Base-by-base conservation (phyloP, 768 basidiomycete species). In the Calocybe gangraenosa region DNA sequence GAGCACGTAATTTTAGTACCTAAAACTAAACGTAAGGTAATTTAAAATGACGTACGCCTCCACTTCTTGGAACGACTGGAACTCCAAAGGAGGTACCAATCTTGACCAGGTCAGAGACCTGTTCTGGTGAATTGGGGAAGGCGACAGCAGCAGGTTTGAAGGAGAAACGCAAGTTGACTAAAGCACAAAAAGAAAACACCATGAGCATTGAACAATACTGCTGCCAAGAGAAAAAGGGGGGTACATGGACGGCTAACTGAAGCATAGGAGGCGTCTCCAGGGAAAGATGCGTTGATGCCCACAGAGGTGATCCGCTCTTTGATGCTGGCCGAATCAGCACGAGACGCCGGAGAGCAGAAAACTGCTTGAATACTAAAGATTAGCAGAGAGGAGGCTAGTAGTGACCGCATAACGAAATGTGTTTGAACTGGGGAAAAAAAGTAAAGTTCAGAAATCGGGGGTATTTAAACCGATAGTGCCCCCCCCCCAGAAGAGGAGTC, bases 1-100 rank as follows among this genome's bases (percentile, higher is more conserved):
- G n/a, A n/a, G 11, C 25, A 5, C 5, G 25, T 5, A 28, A 28
- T 11, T 5, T 28, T 28, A 28, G 25, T 11, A 28, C 6, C 25
- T 28, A 28, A 5, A 28, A 28, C 6, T 11, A 5, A 28, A 28
- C 6, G 25, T 28, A 28, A 11, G 25, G 11, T n/a, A 28, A 11
- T 6, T 28, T 11, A 28, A 28, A 0, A 13, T 55, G 19, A 40
- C 67, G 35, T 53, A 75, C 72, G 7, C 74, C 73, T 28, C 74
- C 73, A 42, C 70, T 70, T 2, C 71, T 65, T 34, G 73, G 72
- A 1, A 68, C 66, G 8, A 74, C 65, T 23, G 62, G 58, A 35
- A 69, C 52, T 8, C 67, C 63, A 15, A 63, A 51, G 9, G 51
- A 42, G 5, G 51, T 43, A 1, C 66, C 70, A 18, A 67, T 56